A percentile compares a stretch with the other conserved stretches of the same genome.
phyloP scores from a whole-genome alignment of 768 basidiomycete species.

The Boletellus ananas region DNA sequence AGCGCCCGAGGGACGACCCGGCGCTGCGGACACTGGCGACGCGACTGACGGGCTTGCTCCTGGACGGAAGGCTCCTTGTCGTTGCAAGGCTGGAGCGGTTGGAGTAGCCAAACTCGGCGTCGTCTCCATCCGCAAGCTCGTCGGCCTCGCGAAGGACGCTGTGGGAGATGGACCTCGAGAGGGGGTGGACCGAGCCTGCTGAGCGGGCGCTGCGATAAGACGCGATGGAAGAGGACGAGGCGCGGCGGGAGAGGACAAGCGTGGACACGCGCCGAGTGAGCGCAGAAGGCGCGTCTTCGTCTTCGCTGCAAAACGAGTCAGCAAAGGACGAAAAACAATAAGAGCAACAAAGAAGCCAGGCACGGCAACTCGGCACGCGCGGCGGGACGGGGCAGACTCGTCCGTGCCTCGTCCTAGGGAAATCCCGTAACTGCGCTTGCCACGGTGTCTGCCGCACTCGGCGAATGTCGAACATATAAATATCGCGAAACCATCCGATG shows the following conservation, averaged over 20 bases:
- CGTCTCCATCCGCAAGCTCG: constrained; percentile 12
- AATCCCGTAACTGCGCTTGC: background rate
- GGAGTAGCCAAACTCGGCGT: constrained; percentile 24
- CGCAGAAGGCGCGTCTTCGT: constrained; percentile 68
- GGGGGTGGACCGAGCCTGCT: constrained; percentile 14
- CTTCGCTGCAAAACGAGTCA: constrained; percentile 44
- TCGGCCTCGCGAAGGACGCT: constrained; percentile 29
- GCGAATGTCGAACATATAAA: constrained; percentile 13
- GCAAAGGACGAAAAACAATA: background rate
- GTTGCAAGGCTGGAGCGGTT: constrained; percentile 10
- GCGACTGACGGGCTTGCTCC: constrained; percentile 19
- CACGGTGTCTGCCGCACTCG: background rate
- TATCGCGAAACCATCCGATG: background rate
- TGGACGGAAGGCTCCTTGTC: constrained; percentile 21
- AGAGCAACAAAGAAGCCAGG: constrained; percentile 5
- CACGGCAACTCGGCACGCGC: constrained; percentile 6
- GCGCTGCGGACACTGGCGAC: constrained; percentile 19
- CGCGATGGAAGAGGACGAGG: constrained; percentile 43
- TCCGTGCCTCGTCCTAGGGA: background rate
- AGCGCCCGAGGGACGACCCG: constrained; percentile 23
- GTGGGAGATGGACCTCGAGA: constrained; percentile 29
- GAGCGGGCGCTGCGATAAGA: constrained; percentile 16
- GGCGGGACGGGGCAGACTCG: background rate
- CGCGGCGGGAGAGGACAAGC: constrained; percentile 46
- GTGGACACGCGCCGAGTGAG: constrained; percentile 60